Base-by-base conservation (phyloP, 2,329 filamentous ascomycete genomes). In the Aureobasidium namibiae region DNA sequence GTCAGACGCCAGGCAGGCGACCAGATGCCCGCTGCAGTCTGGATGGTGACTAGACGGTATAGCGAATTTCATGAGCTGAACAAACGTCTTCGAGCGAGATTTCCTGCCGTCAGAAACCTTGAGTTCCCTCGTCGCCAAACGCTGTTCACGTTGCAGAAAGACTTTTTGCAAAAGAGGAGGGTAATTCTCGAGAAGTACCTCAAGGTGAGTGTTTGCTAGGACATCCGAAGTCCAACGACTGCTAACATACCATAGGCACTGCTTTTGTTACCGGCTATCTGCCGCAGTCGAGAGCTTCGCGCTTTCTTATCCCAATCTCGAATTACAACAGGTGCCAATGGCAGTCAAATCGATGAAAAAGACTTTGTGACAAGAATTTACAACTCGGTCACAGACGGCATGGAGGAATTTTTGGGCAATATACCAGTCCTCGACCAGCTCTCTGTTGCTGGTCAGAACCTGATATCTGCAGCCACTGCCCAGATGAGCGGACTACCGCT, bases 11-110 rank as follows among this genome's bases (percentile, higher is more conserved):
- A 92, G 67, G 91, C 92, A 1, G 92, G 92, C 16, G 92, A 97
- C 68, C 90, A 95, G 72, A 95, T 97, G 88, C 89, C 92, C 3
- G 90, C 92, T n/a, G 92, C 92, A 0, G 89, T 89, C 3, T 99
- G 94, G 94, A 84, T 87, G 14, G 85, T 99, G 44, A 89, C 90
- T n/a, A 84, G 92, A 60, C 83, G 94, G 64, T 99, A 99, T 70
- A 96, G 91, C 75, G 92, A 97, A 72, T 99, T 99, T 67, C 91
- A 95, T 67, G 92, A 96, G 63, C 82, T 99, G 18, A 90, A 99
- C 70, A 94, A 96, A 70, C 88, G 87, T 59, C 80, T 99, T 26
- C 86, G 94, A 56, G 82, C 86, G 39, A 84, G 88, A 62, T 99
- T 96, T 67, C 86, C 91, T 0, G 92, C 90, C 16, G 91, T 97